A percentile compares a stretch with the other conserved stretches of the same genome.
phyloP scores from a whole-genome alignment of 1,284 basidiomycete species.

The Phellopilus nigrolimitatus region DNA sequence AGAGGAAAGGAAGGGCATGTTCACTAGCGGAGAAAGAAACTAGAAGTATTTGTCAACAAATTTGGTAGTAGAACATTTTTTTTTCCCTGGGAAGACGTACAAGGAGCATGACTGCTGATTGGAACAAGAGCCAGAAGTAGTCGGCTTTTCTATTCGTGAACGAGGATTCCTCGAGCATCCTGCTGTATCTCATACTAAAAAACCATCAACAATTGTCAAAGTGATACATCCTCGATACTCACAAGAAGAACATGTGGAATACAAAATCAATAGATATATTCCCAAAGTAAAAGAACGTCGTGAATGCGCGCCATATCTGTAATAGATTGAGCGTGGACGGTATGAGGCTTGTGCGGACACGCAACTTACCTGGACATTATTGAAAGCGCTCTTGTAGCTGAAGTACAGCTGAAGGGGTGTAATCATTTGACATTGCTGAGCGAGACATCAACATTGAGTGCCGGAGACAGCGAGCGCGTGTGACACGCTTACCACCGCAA shows the following conservation, averaged over 20 bases:
- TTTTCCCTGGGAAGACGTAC: slow-evolving; percentile 50
- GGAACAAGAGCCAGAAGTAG: slow-evolving; percentile 88
- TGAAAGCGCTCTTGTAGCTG: slow-evolving; percentile 79
- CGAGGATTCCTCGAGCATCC: slow-evolving; percentile 93
- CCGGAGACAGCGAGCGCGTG: not conserved
- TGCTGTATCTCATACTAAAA: slow-evolving; percentile 87
- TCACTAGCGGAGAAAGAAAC: slow-evolving; percentile 81
- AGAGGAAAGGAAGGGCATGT: slow-evolving; percentile 86
- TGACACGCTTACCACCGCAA: slow-evolving; percentile 69
- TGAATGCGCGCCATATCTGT: slow-evolving; percentile 84
- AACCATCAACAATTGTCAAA: not conserved
- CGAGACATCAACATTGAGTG: not conserved
- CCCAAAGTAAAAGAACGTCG: slow-evolving; percentile 96
- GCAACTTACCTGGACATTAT: slow-evolving; percentile 67
- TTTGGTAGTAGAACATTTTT: not conserved
- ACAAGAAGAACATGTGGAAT: slow-evolving; percentile 99
- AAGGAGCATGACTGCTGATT: slow-evolving; percentile 78
- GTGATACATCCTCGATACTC: slow-evolving; percentile 31
- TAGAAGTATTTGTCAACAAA: slow-evolving; percentile 30
- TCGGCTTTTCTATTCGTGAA: slow-evolving; percentile 89
- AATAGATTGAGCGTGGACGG: not conserved
- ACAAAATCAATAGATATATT: slow-evolving; percentile 90
- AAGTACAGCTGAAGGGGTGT: slow-evolving; percentile 91
- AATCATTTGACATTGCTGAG: slow-evolving; percentile 85
- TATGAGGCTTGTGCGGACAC: no score